phyloP scores from a whole-genome alignment of 257 asterid species.

The Solanum virginianum region DNA sequence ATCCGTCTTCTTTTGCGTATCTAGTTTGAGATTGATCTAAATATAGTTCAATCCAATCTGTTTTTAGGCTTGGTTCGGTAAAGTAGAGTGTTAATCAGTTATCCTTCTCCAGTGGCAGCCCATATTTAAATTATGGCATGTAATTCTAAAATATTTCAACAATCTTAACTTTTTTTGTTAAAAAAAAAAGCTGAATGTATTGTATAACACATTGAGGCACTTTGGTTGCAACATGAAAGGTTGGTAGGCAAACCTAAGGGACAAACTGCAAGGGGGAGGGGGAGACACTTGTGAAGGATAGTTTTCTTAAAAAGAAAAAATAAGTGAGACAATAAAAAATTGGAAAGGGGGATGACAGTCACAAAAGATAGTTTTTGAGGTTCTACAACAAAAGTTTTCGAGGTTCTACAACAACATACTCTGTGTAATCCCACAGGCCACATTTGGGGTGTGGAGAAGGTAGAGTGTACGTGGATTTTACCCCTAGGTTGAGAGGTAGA shows the following conservation, averaged over 20 bases:
- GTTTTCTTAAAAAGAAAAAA: too few species aligned
- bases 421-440: too few species aligned
- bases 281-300: neutral
- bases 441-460: too few species aligned
- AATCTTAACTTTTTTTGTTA: too few species aligned
- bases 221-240: neutral
- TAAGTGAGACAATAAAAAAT: neutral
- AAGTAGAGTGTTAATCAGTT: neutral
- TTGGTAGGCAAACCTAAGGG: neutral
- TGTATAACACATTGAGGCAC: neutral
- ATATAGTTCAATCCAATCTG: neutral
- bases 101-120: neutral
- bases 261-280: neutral
- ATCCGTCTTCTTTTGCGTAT: neutral
- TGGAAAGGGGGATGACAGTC: neutral
- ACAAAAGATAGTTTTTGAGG: neutral
- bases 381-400: neutral
- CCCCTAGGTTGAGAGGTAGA: too few species aligned
- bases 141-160: neutral
- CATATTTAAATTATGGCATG: neutral
- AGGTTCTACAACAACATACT: neutral
- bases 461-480: too few species aligned
- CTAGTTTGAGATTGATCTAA: neutral
- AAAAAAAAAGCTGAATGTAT: too few species aligned
- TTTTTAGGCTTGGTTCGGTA: neutral